Evolutionary conservation across 331 rosid genomes (phyloP), one percentile per base, ranked within the genome.

Genomic region (Cucumis variabilis): DNA sequence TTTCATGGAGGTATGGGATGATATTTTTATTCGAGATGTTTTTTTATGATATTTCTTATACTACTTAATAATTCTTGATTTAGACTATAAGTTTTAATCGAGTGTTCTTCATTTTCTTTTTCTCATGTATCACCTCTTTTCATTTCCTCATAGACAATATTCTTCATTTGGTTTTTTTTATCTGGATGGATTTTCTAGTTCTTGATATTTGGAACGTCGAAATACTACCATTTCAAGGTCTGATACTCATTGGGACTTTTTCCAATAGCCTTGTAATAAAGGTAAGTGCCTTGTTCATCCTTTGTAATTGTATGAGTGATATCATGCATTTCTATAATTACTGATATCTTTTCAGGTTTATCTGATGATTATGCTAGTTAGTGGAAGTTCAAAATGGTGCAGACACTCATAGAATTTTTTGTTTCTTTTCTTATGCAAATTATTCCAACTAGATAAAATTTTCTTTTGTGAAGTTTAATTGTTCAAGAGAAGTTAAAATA

Each of bases 211-310:
- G 98, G 93, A 13, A 90, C 93, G 7, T 97, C 98, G 98, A 91
- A n/a, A n/a, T 97, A n/a, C 94, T 97, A 81, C 99, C 99, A 7
- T 93, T 97, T 88, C 98, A 98, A 9, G 99, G 96, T 83, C 99
- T 98, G 82, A 94, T 97, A 84, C 96, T 97, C 85, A 89, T 97
- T 72, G 98, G 98, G 79, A 90, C 98, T 6, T 86, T 97, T 84
- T 98, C 98, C 90, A 97, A 95, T 90, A 90, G 62, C 87, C 88
- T 97, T 23, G 94, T 93, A 87, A 94, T 95, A 76, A 96, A 95
- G 99, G 99, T 97, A 94, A 71, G 5, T n/a, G 51, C 48, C 65
- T 66, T 80, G 19, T 33, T 58, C 60, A 25, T 86, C 76, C 27
- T 23, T 74, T 62, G 20, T 21, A 53, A 20, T 73, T 58, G 11